These are phyloP conservation scores for Epichloe baconii DNA, from an alignment of 2,329 filamentous ascomycete genomes.

Conservation along the genomic window DNA sequence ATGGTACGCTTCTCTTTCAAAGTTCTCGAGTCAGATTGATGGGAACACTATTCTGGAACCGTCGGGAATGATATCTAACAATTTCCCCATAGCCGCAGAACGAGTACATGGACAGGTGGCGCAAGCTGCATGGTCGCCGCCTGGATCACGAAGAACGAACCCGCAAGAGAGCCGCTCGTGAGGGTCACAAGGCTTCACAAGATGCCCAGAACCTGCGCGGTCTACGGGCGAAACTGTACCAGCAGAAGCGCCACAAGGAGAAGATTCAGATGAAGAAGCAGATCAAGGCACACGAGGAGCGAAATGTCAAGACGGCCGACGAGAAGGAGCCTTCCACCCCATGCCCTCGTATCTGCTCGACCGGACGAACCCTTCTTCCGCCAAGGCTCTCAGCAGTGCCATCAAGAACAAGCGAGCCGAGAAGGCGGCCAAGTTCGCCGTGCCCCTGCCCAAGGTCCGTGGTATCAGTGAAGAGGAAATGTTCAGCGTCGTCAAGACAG, in stretches of 20 bases:
- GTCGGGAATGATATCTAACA: not conserved
- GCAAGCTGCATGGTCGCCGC: slow-evolving; percentile 37
- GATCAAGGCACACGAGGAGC: slow-evolving; percentile 90
- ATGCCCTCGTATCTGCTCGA: slow-evolving; percentile 91
- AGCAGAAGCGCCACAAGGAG: slow-evolving; percentile 87
- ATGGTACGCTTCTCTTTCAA: slow-evolving; percentile 2
- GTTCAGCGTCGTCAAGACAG: slow-evolving; percentile 93
- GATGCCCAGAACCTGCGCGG: slow-evolving; percentile 90
- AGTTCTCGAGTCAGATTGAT: not conserved
- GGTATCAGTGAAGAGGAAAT: slow-evolving; percentile 91
- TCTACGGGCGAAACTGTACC: slow-evolving; percentile 81
- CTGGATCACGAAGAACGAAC: slow-evolving; percentile 76
- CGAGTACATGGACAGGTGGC: slow-evolving; percentile 65
- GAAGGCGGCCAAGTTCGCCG: slow-evolving; percentile 85
- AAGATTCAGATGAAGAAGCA: slow-evolving; percentile 97
- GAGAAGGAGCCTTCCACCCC: slow-evolving; percentile 66
- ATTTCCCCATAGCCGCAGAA: slow-evolving; percentile 55
- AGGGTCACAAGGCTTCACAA: slow-evolving; percentile 75
- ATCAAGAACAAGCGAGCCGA: slow-evolving; percentile 95
- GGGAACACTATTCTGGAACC: not conserved
- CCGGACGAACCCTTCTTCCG: slow-evolving; percentile 45
- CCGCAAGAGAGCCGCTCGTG: slow-evolving; percentile 77
- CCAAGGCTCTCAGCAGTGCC: slow-evolving; percentile 63
- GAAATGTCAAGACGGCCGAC: slow-evolving; percentile 81
- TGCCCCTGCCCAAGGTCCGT: slow-evolving; percentile 86